Conservation (phyloP, 106 monocot species). For the Platanthera guangdongensis region DNA sequence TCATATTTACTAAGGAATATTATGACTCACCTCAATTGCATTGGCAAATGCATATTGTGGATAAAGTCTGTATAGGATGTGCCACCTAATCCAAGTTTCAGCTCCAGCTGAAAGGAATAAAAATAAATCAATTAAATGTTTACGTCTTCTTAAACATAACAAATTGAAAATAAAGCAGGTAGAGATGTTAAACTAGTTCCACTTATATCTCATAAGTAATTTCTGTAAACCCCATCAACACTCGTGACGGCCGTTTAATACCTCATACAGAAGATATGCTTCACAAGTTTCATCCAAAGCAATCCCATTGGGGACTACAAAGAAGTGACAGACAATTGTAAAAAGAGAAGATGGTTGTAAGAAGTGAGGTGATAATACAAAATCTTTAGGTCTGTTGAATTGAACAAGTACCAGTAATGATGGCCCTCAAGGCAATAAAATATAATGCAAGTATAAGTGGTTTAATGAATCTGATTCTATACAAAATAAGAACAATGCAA, state of each 20-base stretch:
- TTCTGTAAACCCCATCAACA: not conserved
- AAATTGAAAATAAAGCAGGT: not conserved
- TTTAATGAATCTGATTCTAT: too few relatives aligned
- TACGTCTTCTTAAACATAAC: not conserved
- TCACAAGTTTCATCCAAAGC: not conserved
- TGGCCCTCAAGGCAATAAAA: too few relatives aligned
- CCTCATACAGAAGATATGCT: not conserved
- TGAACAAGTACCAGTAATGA: too few relatives aligned
- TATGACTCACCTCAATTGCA: slow-evolving; percentile 46
- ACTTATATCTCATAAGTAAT: not conserved
- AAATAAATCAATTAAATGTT: not conserved
- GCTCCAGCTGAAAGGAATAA: slow-evolving; percentile 38
- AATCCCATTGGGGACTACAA: not conserved
- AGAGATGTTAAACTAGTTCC: not conserved
- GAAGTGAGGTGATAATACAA: not conserved
- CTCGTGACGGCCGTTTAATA: not conserved
- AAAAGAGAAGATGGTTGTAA: not conserved
- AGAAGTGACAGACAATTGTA: not conserved
- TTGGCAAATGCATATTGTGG: slow-evolving; percentile 70
- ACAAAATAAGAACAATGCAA: too few relatives aligned
- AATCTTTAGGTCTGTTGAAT: not conserved
- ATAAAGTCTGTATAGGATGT: slow-evolving; percentile 98
- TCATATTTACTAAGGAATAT: not conserved
- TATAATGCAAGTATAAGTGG: too few relatives aligned
- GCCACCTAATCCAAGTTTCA: slow-evolving; percentile 89